Evolutionary conservation across 331 rosid species (phyloP).

Genomic region (Spiraea crenata): DNA sequence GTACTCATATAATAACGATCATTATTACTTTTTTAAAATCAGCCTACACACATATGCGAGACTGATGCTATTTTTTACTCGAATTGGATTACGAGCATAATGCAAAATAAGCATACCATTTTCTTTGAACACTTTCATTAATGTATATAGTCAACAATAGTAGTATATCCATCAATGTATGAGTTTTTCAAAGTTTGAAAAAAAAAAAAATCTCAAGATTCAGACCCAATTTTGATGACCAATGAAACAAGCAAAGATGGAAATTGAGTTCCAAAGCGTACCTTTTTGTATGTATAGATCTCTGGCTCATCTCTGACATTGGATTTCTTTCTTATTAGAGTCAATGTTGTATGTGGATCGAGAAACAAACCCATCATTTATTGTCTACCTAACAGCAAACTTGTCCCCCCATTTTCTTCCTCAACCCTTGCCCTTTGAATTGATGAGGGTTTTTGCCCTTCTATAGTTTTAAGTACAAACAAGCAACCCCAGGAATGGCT

Average conservation of each 20-base stretch:
- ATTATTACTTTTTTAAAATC: too few species aligned
- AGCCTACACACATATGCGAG: too few species aligned
- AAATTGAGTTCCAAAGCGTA: not conserved
- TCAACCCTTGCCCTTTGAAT: not conserved
- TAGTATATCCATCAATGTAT: not conserved
- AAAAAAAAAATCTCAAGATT: conserved; percentile 12
- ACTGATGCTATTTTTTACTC: too few species aligned
- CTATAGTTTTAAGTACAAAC: not conserved
- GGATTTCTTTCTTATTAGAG: not conserved
- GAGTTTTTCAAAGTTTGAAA: conserved; percentile 6
- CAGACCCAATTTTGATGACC: conserved; percentile 16
- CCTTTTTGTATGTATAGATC: not conserved
- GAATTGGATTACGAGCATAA: too few species aligned
- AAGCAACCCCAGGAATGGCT: conserved; percentile 1
- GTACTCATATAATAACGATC: too few species aligned
- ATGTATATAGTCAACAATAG: conserved; percentile 19
- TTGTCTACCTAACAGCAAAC: conserved; percentile 20
- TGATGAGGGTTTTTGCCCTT: not conserved
- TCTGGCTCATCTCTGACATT: not conserved
- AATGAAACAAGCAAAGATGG: not conserved
- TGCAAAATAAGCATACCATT: not conserved
- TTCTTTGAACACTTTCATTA: not conserved
- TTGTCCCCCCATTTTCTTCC: conserved; percentile 8
- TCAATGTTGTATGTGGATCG: not conserved
- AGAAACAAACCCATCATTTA: not conserved